A percentile compares a stretch with the other conserved stretches of the same genome.
Conservation (phyloP, 257 asterid species). For the Mitragyna speciosa region DNA sequence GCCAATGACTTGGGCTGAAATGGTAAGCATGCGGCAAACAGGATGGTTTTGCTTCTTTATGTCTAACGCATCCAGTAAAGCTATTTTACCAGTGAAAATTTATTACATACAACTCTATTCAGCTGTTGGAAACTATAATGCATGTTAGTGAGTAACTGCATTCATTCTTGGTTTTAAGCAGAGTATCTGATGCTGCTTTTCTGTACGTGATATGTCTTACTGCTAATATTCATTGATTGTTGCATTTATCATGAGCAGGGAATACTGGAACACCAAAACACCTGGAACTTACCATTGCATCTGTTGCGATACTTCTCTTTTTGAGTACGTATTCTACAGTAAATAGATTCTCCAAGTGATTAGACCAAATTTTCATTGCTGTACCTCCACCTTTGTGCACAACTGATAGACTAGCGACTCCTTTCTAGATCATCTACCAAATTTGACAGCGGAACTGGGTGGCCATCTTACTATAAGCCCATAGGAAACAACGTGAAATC, state of each 20-base stretch:
- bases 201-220: neutral
- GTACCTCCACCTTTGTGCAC: neutral
- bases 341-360: neutral
- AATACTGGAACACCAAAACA: slow-evolving; percentile 84
- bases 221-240: slow-evolving; percentile 1
- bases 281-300: slow-evolving; percentile 83
- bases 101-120: neutral
- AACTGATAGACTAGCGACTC: neutral
- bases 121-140: neutral
- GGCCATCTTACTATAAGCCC: slow-evolving; percentile 92
- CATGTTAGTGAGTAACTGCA: neutral
- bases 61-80: neutral
- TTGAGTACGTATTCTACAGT: slow-evolving; percentile 49
- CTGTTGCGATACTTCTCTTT: slow-evolving; percentile 87
- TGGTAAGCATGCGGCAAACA: neutral
- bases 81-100: neutral
- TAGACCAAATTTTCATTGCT: neutral
- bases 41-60: neutral
- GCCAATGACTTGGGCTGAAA: neutral
- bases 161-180: neutral
- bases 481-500: slow-evolving; percentile 77
- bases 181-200: neutral
- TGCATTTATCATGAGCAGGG: slow-evolving; percentile 42
- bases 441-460: slow-evolving; percentile 93
- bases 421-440: slow-evolving; percentile 73